phyloP scores from a whole-genome alignment of 106 monocot species.

The Dioscorea zingiberensis region DNA sequence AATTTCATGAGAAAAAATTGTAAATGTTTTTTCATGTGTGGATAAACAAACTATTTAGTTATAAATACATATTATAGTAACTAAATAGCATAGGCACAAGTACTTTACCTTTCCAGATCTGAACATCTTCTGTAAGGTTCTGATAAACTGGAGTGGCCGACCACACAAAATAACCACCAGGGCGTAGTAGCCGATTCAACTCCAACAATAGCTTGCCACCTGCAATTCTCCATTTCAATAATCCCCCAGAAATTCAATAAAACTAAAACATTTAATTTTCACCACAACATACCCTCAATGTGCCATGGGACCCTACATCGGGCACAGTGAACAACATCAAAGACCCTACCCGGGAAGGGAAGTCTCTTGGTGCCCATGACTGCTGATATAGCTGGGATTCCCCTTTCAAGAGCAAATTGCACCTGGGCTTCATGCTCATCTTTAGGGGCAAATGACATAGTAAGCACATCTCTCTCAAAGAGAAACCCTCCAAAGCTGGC shows the following conservation, averaged over 20 bases:
- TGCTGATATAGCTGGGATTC: constrained; percentile 84
- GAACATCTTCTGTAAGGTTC: constrained; percentile 58
- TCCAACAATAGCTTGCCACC: constrained; percentile 90
- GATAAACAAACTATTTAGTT: too few relatives aligned
- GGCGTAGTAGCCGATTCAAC: constrained; percentile 71
- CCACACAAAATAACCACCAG: constrained; percentile 94
- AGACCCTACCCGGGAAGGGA: constrained; percentile 72
- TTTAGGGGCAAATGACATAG: constrained; percentile 96
- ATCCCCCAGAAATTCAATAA: neutral
- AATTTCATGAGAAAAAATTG: too few relatives aligned
- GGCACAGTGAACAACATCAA: constrained; percentile 90
- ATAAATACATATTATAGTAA: neutral
- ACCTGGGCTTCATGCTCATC: constrained; percentile 98
- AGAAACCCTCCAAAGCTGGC: constrained; percentile 87
- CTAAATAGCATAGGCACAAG: neutral
- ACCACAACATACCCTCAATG: constrained; percentile 59
- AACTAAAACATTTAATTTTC: neutral
- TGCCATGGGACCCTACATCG: constrained; percentile 96
- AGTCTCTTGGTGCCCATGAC: constrained; percentile 94
- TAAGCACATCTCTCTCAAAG: constrained; percentile 72
- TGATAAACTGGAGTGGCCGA: constrained; percentile 89
- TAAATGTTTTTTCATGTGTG: too few relatives aligned
- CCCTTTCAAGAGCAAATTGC: constrained; percentile 94
- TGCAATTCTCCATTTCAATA: constrained; percentile 19
- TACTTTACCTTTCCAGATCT: constrained; percentile 67